These are phyloP conservation scores for Cryphonectria carpinicola DNA, from an alignment of 2,329 filamentous ascomycete genomes.

Conservation along the genomic window DNA sequence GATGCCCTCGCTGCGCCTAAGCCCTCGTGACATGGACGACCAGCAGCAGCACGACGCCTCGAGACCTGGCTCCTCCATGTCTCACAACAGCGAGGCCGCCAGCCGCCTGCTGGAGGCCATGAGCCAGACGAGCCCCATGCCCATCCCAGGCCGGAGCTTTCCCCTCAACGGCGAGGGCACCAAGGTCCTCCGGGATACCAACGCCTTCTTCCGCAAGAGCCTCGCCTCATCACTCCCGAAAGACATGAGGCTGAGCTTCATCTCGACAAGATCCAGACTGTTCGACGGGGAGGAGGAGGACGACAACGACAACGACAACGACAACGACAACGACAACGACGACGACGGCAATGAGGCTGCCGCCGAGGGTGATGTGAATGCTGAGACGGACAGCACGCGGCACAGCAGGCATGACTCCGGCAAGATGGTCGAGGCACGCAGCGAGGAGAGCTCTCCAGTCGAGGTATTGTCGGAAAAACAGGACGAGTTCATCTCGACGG, in stretches of 20 bases:
- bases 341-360: slow-evolving; percentile 33
- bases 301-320: slow-evolving; percentile 34
- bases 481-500: slow-evolving; percentile 8
- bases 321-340: slow-evolving; percentile 32
- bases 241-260: slow-evolving; percentile 41
- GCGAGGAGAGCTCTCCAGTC: slow-evolving; percentile 30
- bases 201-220: slow-evolving; percentile 42
- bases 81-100: slow-evolving; percentile 43
- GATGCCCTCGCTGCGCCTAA: slow-evolving; percentile 21
- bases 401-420: slow-evolving; percentile 50
- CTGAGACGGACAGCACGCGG: slow-evolving; percentile 36
- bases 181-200: slow-evolving; percentile 43
- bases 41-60: slow-evolving; percentile 31
- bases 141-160: slow-evolving; percentile 29
- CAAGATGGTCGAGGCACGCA: slow-evolving; percentile 45
- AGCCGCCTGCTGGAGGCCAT: slow-evolving; percentile 47
- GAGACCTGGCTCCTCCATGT: slow-evolving; percentile 43
- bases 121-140: slow-evolving; percentile 40
- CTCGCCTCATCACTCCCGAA: slow-evolving; percentile 41
- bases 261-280: slow-evolving; percentile 28
- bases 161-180: slow-evolving; percentile 39
- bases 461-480: slow-evolving; percentile 4
- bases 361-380: not conserved
- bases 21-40: slow-evolving; percentile 19
- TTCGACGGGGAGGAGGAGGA: slow-evolving; percentile 34